Conservation (phyloP, 129 eudicot genomes). For the Solidago caesia region DNA sequence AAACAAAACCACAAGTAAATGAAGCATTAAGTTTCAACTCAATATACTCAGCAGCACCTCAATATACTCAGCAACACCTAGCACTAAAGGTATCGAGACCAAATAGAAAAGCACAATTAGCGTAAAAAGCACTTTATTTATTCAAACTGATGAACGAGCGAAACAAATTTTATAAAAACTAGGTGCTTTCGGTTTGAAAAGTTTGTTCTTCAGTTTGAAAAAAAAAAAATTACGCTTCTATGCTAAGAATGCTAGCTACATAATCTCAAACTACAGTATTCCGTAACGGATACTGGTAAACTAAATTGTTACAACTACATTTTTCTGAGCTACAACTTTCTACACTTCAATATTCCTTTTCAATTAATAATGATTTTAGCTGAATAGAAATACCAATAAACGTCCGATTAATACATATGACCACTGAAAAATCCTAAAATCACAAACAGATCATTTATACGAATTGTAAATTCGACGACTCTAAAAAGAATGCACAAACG, state of each 20-base stretch:
- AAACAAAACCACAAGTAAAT: slow-evolving; percentile 22
- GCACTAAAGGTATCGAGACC: background rate
- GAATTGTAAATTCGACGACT: background rate
- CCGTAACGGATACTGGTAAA: too few relatives aligned
- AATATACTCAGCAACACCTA: background rate
- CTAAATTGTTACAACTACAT: too few relatives aligned
- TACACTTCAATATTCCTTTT: slow-evolving; percentile 2
- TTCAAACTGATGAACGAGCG: too few relatives aligned
- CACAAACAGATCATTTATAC: background rate
- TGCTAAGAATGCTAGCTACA: too few relatives aligned
- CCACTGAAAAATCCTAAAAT: background rate
- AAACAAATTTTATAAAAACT: too few relatives aligned
- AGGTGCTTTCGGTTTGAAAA: too few relatives aligned
- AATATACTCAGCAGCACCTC: background rate
- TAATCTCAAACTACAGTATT: too few relatives aligned
- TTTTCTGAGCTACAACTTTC: background rate
- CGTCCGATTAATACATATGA: background rate
- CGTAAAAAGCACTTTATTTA: background rate
- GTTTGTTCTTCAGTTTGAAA: too few relatives aligned
- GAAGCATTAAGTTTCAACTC: background rate
- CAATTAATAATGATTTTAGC: background rate
- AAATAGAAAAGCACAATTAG: background rate
- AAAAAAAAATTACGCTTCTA: too few relatives aligned
- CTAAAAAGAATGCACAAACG: background rate
- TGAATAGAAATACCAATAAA: background rate